A percentile compares a stretch with the other conserved stretches of the same genome.
These are phyloP conservation scores for Daldinia eschscholtzii DNA, from an alignment of 2,329 filamentous ascomycete genomes.

Conservation along the genomic window DNA sequence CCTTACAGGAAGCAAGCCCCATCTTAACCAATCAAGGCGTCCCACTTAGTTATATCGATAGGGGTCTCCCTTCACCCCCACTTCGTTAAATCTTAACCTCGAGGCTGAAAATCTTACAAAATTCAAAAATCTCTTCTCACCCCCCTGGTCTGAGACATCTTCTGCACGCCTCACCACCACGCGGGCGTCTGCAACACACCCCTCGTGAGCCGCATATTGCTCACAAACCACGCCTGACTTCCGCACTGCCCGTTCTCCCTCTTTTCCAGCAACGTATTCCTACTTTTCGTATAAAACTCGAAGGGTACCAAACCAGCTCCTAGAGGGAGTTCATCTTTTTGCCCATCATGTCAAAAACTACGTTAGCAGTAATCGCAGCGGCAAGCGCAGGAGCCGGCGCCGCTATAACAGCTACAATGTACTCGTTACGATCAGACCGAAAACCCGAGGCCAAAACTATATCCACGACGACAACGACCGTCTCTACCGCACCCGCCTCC, in stretches of 20 bases:
- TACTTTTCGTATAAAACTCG: slow-evolving; percentile 42
- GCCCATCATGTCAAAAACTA: slow-evolving; percentile 80
- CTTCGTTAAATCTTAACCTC: slow-evolving; percentile 18
- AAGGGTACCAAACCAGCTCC: slow-evolving; percentile 32
- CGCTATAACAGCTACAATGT: slow-evolving; percentile 77
- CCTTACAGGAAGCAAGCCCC: slow-evolving; percentile 29
- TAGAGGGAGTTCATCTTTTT: slow-evolving; percentile 32
- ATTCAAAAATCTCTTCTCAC: slow-evolving; percentile 26
- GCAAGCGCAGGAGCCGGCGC: slow-evolving; percentile 82
- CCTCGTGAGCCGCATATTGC: slow-evolving; percentile 50
- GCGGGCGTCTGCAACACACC: slow-evolving; percentile 45
- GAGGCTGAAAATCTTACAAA: slow-evolving; percentile 45
- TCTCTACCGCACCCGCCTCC: slow-evolving; percentile 51
- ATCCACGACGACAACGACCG: slow-evolving; percentile 51
- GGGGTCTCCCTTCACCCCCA: not conserved
- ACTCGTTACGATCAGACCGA: slow-evolving; percentile 63
- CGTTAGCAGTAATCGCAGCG: slow-evolving; percentile 79
- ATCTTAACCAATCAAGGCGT: not conserved
- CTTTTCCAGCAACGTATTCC: slow-evolving; percentile 2
- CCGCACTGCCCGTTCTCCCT: slow-evolving; percentile 19
- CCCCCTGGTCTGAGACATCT: slow-evolving; percentile 32
- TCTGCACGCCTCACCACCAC: slow-evolving; percentile 50
- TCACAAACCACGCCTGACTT: slow-evolving; percentile 47
- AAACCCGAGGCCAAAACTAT: slow-evolving; percentile 59
- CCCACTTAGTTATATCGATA: slow-evolving; percentile 25